Percentiles rank a stretch among this genome's conserved stretches.
Evolutionary conservation across 2,329 filamentous ascomycete species (phyloP).

Genomic region (Neofusicoccum ribis): DNA sequence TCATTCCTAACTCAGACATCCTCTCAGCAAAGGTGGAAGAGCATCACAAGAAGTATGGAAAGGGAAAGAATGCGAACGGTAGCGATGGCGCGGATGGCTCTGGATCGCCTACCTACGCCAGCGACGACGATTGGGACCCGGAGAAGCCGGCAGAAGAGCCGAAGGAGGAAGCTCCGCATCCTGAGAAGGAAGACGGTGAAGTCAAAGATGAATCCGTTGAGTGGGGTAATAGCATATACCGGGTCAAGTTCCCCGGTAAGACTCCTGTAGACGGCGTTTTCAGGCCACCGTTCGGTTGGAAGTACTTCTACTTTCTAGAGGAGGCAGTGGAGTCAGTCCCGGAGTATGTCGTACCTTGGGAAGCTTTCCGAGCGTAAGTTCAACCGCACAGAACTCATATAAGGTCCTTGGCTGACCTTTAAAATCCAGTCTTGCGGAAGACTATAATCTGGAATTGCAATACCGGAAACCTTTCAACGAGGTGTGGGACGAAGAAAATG

Average conservation of each 20-base stretch:
- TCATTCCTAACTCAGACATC: conserved; percentile 95
- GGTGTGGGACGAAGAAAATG: conserved; percentile 89
- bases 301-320: conserved; percentile 93
- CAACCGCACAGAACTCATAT: conserved; percentile 23
- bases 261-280: conserved; percentile 87
- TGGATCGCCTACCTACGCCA: conserved; percentile 17
- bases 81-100: conserved; percentile 31
- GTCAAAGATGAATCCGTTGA: conserved; percentile 53
- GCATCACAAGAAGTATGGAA: conserved; percentile 62
- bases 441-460: conserved; percentile 93
- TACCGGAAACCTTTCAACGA: conserved; percentile 90
- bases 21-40: conserved; percentile 75
- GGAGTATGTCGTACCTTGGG: conserved; percentile 98
- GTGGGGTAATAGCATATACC: conserved; percentile 94
- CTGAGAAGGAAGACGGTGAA: conserved; percentile 46
- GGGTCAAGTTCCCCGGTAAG: conserved; percentile 80
- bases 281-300: conserved; percentile 94
- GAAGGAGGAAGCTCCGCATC: conserved; percentile 29
- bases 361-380: conserved; percentile 77
- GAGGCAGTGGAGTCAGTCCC: conserved; percentile 96
- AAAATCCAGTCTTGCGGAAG: conserved; percentile 66
- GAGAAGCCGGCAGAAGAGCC: conserved; percentile 44
- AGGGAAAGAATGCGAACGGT: conserved; percentile 34
- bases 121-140: conserved; percentile 47
- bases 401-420: conserved; percentile 23